Conservation (phyloP, 2,329 filamentous ascomycete species). For the Madurella fahalii region DNA sequence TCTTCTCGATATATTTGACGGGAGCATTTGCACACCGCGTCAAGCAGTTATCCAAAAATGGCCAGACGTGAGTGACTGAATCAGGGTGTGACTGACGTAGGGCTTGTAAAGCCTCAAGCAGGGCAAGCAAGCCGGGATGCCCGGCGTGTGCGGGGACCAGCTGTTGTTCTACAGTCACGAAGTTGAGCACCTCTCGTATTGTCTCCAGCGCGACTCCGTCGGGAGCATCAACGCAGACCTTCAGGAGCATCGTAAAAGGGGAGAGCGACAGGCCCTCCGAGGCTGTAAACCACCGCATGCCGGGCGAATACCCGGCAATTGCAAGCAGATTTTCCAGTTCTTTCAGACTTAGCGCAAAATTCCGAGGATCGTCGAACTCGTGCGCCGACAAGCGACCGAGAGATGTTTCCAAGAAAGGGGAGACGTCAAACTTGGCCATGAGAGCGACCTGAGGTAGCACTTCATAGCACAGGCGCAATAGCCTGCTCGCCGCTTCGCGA, state of each 20-base stretch:
- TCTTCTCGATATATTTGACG: constrained; percentile 75
- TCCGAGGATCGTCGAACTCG: constrained; percentile 42
- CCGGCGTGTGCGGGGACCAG: constrained; percentile 36
- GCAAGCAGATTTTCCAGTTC: constrained; percentile 78
- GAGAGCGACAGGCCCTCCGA: constrained; percentile 59
- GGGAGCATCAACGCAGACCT: constrained; percentile 49
- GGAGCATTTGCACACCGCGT: constrained; percentile 70
- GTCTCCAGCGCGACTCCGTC: constrained; percentile 46
- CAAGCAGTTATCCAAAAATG: constrained; percentile 79
- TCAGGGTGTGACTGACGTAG: constrained; percentile 24
- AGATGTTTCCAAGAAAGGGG: constrained; percentile 65
- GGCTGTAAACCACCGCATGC: constrained; percentile 88
- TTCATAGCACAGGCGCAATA: constrained; percentile 82
- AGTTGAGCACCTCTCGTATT: constrained; percentile 53
- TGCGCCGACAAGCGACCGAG: constrained; percentile 58
- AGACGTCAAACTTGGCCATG: constrained; percentile 84
- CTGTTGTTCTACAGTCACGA: constrained; percentile 61
- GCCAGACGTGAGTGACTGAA: constrained; percentile 49
- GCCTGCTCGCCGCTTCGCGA: constrained; percentile 70
- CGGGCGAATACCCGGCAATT: constrained; percentile 74
- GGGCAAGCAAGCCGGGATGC: constrained; percentile 44
- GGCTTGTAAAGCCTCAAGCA: constrained; percentile 40
- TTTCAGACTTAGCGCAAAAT: constrained; percentile 57
- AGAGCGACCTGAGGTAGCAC: constrained; percentile 74
- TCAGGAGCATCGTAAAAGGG: constrained; percentile 68